Conservation (phyloP, 75 land plant species). For the Isoetes taiwanensis region DNA sequence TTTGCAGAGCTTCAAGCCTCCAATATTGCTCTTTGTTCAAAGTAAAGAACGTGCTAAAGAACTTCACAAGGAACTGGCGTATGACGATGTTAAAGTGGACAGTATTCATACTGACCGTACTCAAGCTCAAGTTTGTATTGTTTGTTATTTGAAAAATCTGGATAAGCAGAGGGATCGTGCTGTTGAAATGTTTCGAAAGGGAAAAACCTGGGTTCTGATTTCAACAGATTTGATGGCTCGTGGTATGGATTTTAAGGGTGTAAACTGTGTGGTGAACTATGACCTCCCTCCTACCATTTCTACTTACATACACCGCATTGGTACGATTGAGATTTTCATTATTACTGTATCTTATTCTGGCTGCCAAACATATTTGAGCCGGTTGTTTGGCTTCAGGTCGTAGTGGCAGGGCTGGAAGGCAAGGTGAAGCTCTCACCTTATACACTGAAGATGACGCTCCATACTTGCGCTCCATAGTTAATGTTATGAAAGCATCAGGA, state of each 20-base stretch:
- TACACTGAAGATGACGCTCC: slow-evolving; percentile 82
- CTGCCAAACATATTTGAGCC: background rate
- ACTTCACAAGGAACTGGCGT: slow-evolving; percentile 57
- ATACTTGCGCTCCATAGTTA: slow-evolving; percentile 68
- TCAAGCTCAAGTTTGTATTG: slow-evolving; percentile 43
- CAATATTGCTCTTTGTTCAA: slow-evolving; percentile 80
- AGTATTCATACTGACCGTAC: slow-evolving; percentile 84
- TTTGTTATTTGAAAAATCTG: background rate
- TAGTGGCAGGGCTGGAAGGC: slow-evolving; percentile 84
- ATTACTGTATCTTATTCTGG: background rate
- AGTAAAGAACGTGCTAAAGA: slow-evolving; percentile 91
- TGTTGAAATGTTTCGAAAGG: slow-evolving; percentile 77
- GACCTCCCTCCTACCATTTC: slow-evolving; percentile 77
- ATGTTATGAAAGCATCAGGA: slow-evolving; percentile 75
- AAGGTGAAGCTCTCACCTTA: slow-evolving; percentile 69
- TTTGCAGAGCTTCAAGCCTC: slow-evolving; percentile 60
- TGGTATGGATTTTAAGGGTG: slow-evolving; percentile 96
- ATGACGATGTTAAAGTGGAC: slow-evolving; percentile 54
- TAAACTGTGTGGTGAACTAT: slow-evolving; percentile 89
- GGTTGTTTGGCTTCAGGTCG: too few relatives aligned
- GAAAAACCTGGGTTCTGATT: slow-evolving; percentile 91
- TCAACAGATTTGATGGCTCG: slow-evolving; percentile 88
- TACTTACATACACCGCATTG: slow-evolving; percentile 86
- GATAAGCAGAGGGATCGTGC: slow-evolving; percentile 60
- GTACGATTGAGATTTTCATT: slow-evolving; percentile 24